phyloP scores from a whole-genome alignment of 176 grass and related monocot species.

The Guadua angustifolia region DNA sequence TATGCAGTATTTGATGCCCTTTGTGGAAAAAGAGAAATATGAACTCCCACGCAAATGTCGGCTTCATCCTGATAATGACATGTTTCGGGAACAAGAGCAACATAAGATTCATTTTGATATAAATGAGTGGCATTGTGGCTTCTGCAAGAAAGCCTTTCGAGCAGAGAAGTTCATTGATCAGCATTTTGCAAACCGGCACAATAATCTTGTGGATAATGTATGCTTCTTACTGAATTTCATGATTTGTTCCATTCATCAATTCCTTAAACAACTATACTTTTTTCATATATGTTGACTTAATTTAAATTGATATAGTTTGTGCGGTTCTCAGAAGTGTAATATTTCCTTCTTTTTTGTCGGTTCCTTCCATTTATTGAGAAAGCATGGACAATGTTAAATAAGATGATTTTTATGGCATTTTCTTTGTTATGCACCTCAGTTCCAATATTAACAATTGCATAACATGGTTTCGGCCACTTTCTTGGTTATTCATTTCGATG shows the following conservation, averaged over 20 bases:
- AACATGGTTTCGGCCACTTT: constrained; percentile 9
- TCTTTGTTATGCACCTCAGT: constrained; percentile 27
- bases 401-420: not conserved
- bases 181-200: constrained; percentile 93
- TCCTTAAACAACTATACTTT: not conserved
- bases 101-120: constrained; percentile 89
- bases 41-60: constrained; percentile 81
- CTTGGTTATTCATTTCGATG: not conserved
- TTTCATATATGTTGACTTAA: constrained; percentile 25
- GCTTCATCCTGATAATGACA: constrained; percentile 77
- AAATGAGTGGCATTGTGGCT: constrained; percentile 93
- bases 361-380: not conserved
- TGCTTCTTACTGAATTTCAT: constrained; percentile 25
- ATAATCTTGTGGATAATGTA: constrained; percentile 80
- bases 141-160: constrained; percentile 93
- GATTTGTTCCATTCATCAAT: not conserved
- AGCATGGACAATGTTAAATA: not conserved
- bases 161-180: constrained; percentile 97
- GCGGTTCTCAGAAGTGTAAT: not conserved
- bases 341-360: not conserved
- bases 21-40: constrained; percentile 87
- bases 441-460: not conserved
- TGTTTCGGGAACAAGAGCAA: constrained; percentile 91
- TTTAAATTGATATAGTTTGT: not conserved
- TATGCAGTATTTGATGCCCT: constrained; percentile 93